Base-by-base conservation (phyloP, 176 grass and related monocot genomes). In the Eleusine indica region DNA sequence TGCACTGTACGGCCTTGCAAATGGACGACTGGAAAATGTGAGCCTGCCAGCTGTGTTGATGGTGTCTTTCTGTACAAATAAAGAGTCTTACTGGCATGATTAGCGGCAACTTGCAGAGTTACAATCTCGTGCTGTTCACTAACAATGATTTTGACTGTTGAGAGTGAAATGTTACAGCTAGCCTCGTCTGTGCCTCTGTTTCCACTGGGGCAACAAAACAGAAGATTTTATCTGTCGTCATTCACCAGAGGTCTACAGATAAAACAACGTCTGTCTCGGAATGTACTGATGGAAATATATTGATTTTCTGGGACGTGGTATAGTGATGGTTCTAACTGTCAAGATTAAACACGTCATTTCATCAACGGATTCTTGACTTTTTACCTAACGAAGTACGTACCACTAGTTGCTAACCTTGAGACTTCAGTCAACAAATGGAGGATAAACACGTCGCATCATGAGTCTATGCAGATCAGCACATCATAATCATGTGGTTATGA, bases 201-300 rank as follows among this genome's bases (percentile, higher is more conserved):
- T 69, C 32, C 78, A 13, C 19, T 5, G n/a, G 42, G 37, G 21
- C 57, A 70, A 42, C 66, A 58, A 70, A 54, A 28, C 18, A 11
- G 4, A 19, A 13, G 49, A 71, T 58, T 70, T 70, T 25, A 39
- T 80, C 64, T 48, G 78, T 80, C 78, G 7, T 52, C 48, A 22
- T 53, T 49, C 63, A 7, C 30, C 57, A 54, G 17, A n/a, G 4
- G 49, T 81, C 48, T 77, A 68, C 5, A 32, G 9, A 77, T 5
- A 48, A 19, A 82, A n/a, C 70, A 35, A 72, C 25, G 68, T 53
- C 80, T 61, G 32, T 54, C 60, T 65, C 37, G 38, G 86, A 70
- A 63, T 71, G 80, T 65, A 37, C 52, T 5, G 22, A 71, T 30
- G 28, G 22, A n/a, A 67, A 47, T 56, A 22, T 58, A 53, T 73